phyloP scores from a whole-genome alignment of 176 grass and related monocot species.

The Musa itinerans region DNA sequence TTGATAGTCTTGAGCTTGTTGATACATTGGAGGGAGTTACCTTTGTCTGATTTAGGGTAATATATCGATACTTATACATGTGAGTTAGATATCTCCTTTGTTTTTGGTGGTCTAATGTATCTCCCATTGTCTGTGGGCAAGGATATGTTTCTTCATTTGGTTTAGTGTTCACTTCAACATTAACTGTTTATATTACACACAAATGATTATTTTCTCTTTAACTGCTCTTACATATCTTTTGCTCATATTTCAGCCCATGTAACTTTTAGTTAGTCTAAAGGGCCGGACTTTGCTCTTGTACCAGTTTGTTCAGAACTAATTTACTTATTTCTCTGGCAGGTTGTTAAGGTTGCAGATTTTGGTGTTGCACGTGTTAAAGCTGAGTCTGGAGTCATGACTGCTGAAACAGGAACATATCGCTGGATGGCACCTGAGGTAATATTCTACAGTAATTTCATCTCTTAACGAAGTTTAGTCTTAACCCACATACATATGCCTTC shows the following conservation, averaged over 20 bases:
- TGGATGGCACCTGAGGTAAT: constrained; percentile 93
- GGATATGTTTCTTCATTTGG: neutral
- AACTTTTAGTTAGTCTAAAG: neutral
- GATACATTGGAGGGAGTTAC: neutral
- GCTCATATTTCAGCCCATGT: neutral
- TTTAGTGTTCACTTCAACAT: neutral
- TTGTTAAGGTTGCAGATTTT: constrained; percentile 91
- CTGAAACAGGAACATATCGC: constrained; percentile 92
- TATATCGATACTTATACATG: neutral
- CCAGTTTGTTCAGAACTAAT: neutral
- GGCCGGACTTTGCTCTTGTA: neutral
- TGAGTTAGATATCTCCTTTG: neutral
- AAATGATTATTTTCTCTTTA: neutral
- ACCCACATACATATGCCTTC: too few species aligned
- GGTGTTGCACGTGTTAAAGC: constrained; percentile 88
- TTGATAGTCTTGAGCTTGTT: neutral
- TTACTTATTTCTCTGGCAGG: constrained; percentile 19
- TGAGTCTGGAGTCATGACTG: constrained; percentile 83
- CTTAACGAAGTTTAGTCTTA: too few species aligned
- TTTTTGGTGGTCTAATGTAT: neutral
- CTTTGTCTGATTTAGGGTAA: too few species aligned
- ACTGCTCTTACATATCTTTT: neutral
- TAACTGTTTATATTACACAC: neutral
- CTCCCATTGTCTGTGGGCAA: neutral
- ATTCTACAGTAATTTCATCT: neutral